Percentiles rank a stretch among this genome's conserved stretches.
These are phyloP conservation scores for Exserohilum rostratum DNA, from an alignment of 2,329 filamentous ascomycete genomes.

Conservation along the genomic window DNA sequence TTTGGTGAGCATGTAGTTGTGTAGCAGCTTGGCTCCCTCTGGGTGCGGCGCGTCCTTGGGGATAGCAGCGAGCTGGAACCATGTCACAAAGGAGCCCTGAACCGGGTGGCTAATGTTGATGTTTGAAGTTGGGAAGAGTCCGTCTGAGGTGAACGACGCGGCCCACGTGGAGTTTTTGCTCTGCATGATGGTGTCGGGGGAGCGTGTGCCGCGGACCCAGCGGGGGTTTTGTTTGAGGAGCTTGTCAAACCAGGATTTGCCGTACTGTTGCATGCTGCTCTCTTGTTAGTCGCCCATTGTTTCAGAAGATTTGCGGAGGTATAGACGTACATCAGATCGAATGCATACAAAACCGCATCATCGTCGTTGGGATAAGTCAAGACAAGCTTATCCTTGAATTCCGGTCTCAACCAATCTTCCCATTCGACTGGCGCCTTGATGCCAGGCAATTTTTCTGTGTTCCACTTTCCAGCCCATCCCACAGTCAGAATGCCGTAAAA, in stretches of 20 bases:
- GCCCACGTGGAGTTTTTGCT: conserved; percentile 27
- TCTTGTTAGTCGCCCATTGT: not conserved
- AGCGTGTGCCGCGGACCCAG: conserved; percentile 60
- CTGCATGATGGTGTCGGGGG: conserved; percentile 49
- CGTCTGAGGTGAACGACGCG: conserved; percentile 25
- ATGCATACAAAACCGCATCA: conserved; percentile 60
- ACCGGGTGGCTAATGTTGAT: conserved; percentile 33
- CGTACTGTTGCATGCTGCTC: conserved; percentile 45
- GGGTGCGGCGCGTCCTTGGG: conserved; percentile 56
- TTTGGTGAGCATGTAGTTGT: conserved; percentile 54
- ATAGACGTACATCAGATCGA: conserved; percentile 51
- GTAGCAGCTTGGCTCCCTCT: conserved; percentile 59
- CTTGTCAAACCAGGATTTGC: conserved; percentile 56
- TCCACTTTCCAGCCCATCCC: conserved; percentile 45
- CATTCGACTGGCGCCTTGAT: not conserved
- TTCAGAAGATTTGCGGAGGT: not conserved
- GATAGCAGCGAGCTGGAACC: conserved; percentile 58
- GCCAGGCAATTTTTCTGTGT: conserved; percentile 38
- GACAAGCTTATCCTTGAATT: conserved; percentile 4
- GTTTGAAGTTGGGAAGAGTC: not conserved
- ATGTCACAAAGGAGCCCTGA: conserved; percentile 52
- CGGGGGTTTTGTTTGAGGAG: conserved; percentile 57
- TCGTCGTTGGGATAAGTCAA: conserved; percentile 65
- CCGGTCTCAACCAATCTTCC: conserved; percentile 1
- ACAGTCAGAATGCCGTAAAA: conserved; percentile 53